Percentiles rank a stretch among this genome's conserved stretches.
These are phyloP conservation scores for Cyclanthera cordifolia DNA, from an alignment of 306 rosid genomes.

Conservation along the genomic window DNA sequence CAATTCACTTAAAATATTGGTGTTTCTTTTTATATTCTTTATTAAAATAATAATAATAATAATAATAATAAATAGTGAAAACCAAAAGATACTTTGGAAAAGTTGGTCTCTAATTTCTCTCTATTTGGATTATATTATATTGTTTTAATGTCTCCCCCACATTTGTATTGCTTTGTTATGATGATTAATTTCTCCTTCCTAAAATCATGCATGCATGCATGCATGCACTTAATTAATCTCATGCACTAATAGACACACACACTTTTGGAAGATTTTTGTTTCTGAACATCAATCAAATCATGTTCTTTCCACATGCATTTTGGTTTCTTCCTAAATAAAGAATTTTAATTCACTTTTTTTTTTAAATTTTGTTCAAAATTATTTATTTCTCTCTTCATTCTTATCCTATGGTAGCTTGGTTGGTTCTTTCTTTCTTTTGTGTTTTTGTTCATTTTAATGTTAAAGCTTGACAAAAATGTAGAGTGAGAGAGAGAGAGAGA, in stretches of 20 bases:
- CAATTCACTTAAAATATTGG: background rate
- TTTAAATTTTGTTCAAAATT: too few relatives aligned
- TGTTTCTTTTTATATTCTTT: background rate
- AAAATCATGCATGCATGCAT: background rate
- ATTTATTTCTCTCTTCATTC: background rate
- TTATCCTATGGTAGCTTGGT: background rate
- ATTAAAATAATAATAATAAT: too few relatives aligned
- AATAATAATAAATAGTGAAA: background rate
- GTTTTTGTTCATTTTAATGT: background rate
- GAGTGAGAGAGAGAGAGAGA: too few relatives aligned
- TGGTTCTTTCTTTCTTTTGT: background rate
- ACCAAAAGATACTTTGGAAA: background rate
- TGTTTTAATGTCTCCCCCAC: background rate
- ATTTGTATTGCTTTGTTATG: background rate
- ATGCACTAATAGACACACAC: background rate
- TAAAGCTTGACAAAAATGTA: background rate
- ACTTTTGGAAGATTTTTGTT: background rate
- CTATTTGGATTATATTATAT: background rate
- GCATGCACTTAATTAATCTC: background rate
- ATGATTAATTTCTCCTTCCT: background rate
- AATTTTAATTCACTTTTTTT: too few relatives aligned
- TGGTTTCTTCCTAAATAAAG: background rate
- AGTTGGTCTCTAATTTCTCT: background rate
- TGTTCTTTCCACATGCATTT: too few relatives aligned
- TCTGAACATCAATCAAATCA: background rate